Base-by-base conservation (phyloP, 1,284 basidiomycete species). In the Mycosarcoma maydis region DNA sequence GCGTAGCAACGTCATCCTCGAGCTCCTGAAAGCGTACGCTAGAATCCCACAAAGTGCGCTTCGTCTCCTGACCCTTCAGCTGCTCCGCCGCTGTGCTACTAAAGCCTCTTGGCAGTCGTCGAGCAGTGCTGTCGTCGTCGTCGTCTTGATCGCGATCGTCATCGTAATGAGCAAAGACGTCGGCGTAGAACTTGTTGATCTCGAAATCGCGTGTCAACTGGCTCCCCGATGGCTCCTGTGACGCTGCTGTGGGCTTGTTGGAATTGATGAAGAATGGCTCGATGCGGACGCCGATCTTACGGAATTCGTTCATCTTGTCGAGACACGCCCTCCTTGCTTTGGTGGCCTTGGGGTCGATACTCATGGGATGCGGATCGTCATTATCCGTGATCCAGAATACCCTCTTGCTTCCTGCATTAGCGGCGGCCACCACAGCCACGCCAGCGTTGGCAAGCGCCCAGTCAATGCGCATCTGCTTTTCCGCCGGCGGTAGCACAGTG, bases 341-440 rank as follows among this genome's bases (percentile, higher is more conserved):
- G 32, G 68, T 62, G 24, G 62, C 58, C 27, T 62, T 66, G 23
- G 92, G 93, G 76, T 43, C 36, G 33, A 23, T 24, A 29, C 30
- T 43, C 38, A 67, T 61, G 5, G 72, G 64, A 50, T 73, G 68
- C 13, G 89, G 89, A 50, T 88, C 83, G 77, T 97, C 95, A 66
- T 94, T 88, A 79, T 98, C 90, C 0, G 95, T 98, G 43, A 98
- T 90, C 45, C 94, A 85, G 78, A 98, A 97, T 1, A 98, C 87
- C 9, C 94, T 89, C 78, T 95, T 94, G 29, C 90, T 89, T 1
- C 92, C 92, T 0, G 89, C 90, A 75, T 92, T 93, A 5, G 88
- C 91, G 50, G 87, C 92, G 14, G 92, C 93, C 67, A 32, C 27
- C 38, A 50, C 54, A 23, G 53, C 56, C 46, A 38, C 37, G 54